Percentiles rank a stretch among this genome's conserved stretches.
Conservation (phyloP, 2,329 filamentous ascomycete species). For the Colletotrichum filicis region DNA sequence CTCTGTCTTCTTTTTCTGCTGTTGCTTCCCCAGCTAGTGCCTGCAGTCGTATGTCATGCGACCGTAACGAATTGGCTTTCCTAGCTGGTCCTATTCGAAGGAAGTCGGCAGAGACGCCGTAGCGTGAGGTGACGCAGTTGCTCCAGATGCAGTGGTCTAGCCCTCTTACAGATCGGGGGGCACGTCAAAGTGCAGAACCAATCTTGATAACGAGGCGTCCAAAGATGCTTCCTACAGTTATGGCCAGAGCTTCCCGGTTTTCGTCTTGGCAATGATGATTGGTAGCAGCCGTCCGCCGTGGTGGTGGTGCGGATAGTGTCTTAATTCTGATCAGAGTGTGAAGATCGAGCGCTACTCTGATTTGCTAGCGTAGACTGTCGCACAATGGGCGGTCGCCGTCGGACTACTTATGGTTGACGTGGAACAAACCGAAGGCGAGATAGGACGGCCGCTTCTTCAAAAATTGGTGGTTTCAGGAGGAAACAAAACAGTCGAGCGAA, state of each 20-base stretch:
- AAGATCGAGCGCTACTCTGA: neutral
- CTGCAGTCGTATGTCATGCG: slow-evolving; percentile 16
- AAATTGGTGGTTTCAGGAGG: neutral
- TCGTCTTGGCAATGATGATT: neutral
- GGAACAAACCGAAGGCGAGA: neutral
- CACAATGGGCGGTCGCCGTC: neutral
- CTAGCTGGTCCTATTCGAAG: neutral
- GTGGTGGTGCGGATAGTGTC: neutral
- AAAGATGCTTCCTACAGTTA: neutral
- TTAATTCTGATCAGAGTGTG: neutral
- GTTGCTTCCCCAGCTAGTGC: slow-evolving; percentile 6
- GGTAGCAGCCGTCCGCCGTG: neutral
- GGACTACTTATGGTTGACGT: neutral
- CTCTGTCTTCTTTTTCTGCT: slow-evolving; percentile 1
- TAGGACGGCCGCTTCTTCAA: neutral
- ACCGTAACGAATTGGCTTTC: neutral
- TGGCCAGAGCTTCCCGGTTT: slow-evolving; percentile 4
- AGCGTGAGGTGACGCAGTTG: slow-evolving; percentile 1
- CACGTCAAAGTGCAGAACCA: slow-evolving; percentile 18
- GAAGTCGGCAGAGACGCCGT: slow-evolving; percentile 14
- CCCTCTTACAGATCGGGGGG: neutral
- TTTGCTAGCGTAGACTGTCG: neutral
- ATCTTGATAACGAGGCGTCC: neutral
- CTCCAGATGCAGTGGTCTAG: neutral
- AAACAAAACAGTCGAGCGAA: neutral